These are phyloP conservation scores for Hemileccinum rubropunctum DNA, from an alignment of 768 basidiomycete genomes.

Conservation along the genomic window DNA sequence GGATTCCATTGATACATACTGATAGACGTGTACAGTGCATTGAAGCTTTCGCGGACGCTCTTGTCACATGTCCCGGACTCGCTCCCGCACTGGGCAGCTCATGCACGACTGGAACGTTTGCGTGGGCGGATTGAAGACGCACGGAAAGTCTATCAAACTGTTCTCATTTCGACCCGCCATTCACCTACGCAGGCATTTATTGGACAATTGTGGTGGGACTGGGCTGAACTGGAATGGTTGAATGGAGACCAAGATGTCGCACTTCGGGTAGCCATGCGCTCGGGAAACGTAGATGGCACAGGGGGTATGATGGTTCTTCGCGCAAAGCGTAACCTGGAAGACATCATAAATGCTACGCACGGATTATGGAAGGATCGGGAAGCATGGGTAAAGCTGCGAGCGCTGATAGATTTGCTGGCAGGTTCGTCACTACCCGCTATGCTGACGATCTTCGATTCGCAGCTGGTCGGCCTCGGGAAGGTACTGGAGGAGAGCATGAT, in stretches of 20 bases:
- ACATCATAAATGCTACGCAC: conserved; percentile 34
- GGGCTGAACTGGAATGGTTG: conserved; percentile 86
- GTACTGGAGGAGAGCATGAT: conserved; percentile 48
- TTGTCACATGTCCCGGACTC: conserved; percentile 58
- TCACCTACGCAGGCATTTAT: conserved; percentile 34
- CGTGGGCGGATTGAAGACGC: conserved; percentile 67
- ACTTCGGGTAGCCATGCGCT: conserved; percentile 50
- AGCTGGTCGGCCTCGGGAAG: conserved; percentile 18
- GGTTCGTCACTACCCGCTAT: conserved; percentile 39
- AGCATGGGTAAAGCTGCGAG: conserved; percentile 63
- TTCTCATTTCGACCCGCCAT: conserved; percentile 49
- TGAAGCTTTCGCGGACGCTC: conserved; percentile 64
- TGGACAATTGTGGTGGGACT: conserved; percentile 71
- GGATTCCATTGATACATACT: conserved; percentile 6
- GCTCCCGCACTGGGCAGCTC: conserved; percentile 66
- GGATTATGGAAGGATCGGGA: conserved; percentile 55
- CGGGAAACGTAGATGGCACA: conserved; percentile 51
- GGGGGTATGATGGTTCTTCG: conserved; percentile 57
- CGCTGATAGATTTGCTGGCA: conserved; percentile 62
- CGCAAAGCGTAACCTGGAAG: conserved; percentile 62
- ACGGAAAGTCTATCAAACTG: conserved; percentile 72
- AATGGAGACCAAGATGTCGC: conserved; percentile 47
- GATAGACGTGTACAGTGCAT: conserved; percentile 44
- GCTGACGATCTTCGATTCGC: conserved; percentile 37
- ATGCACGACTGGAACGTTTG: conserved; percentile 68